A percentile compares a stretch with the other conserved stretches of the same genome.
Evolutionary conservation across 495 filamentous ascomycete genomes (phyloP).

Genomic region (Penicillium verhagenii): DNA sequence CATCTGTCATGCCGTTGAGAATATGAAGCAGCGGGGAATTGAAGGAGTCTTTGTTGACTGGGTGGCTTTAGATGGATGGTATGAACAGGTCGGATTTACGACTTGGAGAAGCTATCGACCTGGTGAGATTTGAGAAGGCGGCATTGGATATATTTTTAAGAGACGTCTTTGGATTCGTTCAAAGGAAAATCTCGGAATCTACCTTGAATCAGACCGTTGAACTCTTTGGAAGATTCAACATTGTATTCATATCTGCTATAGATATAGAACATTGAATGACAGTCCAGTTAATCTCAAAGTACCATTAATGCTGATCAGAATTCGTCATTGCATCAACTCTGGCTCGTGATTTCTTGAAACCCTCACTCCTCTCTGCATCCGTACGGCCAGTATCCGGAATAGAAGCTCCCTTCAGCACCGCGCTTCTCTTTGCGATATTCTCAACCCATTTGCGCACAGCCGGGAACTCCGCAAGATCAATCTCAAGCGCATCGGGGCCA

Average conservation of each 20-base stretch:
- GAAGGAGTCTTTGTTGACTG: conserved; percentile 52
- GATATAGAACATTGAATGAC: background rate
- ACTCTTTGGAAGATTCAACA: too few species aligned
- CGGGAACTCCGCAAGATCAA: conserved; percentile 40
- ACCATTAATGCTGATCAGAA: conserved; percentile 26
- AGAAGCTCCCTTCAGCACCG: conserved; percentile 30
- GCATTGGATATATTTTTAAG: background rate
- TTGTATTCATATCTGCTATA: background rate
- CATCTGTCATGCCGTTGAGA: conserved; percentile 46
- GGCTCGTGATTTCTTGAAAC: conserved; percentile 28
- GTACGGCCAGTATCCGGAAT: conserved; percentile 20
- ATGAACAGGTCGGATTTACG: conserved; percentile 49
- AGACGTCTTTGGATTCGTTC: background rate
- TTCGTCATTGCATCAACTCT: conserved; percentile 30
- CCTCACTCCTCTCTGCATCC: conserved; percentile 5
- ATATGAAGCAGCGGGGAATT: conserved; percentile 48
- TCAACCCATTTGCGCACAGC: conserved; percentile 33
- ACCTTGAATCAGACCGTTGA: too few species aligned
- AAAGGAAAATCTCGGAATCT: too few species aligned
- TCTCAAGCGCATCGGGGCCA: conserved; percentile 19
- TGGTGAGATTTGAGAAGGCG: conserved; percentile 21
- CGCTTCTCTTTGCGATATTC: conserved; percentile 28
- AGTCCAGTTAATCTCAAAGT: background rate
- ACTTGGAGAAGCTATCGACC: conserved; percentile 45
- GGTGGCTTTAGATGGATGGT: conserved; percentile 50